phyloP scores from a whole-genome alignment of 768 basidiomycete genomes.

The Astraeus odoratus region DNA sequence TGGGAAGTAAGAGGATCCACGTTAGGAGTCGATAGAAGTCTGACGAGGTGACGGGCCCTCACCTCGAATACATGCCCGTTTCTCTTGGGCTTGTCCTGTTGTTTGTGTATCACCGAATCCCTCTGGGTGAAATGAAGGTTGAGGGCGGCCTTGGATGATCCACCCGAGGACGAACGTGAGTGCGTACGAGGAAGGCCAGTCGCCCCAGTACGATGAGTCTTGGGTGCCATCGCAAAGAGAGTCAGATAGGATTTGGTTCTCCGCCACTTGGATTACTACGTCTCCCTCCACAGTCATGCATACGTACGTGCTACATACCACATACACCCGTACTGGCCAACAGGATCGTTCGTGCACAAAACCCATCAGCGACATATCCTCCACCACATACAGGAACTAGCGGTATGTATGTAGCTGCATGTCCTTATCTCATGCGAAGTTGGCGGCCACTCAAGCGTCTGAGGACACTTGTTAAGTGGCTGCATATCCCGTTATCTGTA shows the following conservation, averaged over 20 bases:
- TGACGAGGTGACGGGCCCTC: slow-evolving; percentile 13
- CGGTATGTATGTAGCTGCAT: too few species aligned
- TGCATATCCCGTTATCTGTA: too few species aligned
- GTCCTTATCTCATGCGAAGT: too few species aligned
- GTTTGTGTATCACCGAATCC: slow-evolving; percentile 38
- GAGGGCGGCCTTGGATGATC: slow-evolving; percentile 46
- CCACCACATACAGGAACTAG: too few species aligned
- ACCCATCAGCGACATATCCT: too few species aligned
- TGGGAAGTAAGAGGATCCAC: too few species aligned
- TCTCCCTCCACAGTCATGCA: too few species aligned
- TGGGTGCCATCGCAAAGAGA: slow-evolving; percentile 39
- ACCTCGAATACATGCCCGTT: slow-evolving; percentile 39
- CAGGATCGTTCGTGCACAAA: too few species aligned
- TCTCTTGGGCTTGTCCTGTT: slow-evolving; percentile 50
- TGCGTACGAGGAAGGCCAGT: slow-evolving; percentile 50
- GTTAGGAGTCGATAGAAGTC: slow-evolving; percentile 2
- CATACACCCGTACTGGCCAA: too few species aligned
- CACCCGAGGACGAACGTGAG: slow-evolving; percentile 53
- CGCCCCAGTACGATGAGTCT: slow-evolving; percentile 40
- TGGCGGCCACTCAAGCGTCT: too few species aligned
- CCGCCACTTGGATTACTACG: slow-evolving; percentile 11
- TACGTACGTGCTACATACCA: too few species aligned
- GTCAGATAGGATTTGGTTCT: slow-evolving; percentile 22
- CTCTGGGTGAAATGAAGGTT: slow-evolving; percentile 69
- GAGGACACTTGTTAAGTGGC: too few species aligned